Percentiles rank a stretch among this genome's conserved stretches.
These are phyloP conservation scores for Ramichloridium luteum DNA, from an alignment of 2,329 filamentous ascomycete species.

Conservation along the genomic window DNA sequence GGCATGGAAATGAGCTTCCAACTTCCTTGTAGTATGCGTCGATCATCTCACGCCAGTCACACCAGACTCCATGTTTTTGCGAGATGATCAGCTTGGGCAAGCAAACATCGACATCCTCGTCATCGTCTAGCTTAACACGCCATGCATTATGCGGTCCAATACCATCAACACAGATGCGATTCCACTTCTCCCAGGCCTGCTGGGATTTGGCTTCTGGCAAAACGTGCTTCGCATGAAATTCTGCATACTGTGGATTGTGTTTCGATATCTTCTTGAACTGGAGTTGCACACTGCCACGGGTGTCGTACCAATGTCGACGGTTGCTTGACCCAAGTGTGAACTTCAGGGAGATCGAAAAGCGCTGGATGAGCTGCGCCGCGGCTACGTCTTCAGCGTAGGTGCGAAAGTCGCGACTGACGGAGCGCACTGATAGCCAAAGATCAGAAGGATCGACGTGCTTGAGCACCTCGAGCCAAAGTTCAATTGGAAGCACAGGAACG, in stretches of 20 bases:
- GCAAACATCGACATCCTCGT: constrained; percentile 7
- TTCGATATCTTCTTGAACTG: constrained; percentile 11
- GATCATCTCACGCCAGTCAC: constrained; percentile 18
- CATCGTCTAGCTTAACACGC: constrained; percentile 10
- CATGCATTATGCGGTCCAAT: constrained; percentile 11
- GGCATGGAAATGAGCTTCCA: too few species aligned
- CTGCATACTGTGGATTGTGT: constrained; percentile 13
- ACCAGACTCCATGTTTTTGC: constrained; percentile 10
- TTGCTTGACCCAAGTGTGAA: constrained; percentile 12
- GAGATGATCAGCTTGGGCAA: constrained; percentile 11
- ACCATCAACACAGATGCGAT: constrained; percentile 10
- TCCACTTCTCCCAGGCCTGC: constrained; percentile 15
- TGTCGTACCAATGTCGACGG: constrained; percentile 15
- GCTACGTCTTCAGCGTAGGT: constrained; percentile 11
- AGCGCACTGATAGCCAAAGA: constrained; percentile 12
- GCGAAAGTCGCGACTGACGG: constrained; percentile 8
- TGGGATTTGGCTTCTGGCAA: constrained; percentile 9
- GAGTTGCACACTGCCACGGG: constrained; percentile 12
- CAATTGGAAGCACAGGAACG: constrained; percentile 10
- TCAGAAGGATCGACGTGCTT: constrained; percentile 9
- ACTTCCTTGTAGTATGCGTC: constrained; percentile 15
- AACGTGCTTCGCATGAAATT: constrained; percentile 13
- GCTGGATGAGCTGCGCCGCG: constrained; percentile 2
- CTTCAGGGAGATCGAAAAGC: constrained; percentile 11
- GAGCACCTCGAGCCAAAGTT: constrained; percentile 17